Base-by-base conservation (phyloP, 2,329 filamentous ascomycete genomes). In the Phoma sp. region DNA sequence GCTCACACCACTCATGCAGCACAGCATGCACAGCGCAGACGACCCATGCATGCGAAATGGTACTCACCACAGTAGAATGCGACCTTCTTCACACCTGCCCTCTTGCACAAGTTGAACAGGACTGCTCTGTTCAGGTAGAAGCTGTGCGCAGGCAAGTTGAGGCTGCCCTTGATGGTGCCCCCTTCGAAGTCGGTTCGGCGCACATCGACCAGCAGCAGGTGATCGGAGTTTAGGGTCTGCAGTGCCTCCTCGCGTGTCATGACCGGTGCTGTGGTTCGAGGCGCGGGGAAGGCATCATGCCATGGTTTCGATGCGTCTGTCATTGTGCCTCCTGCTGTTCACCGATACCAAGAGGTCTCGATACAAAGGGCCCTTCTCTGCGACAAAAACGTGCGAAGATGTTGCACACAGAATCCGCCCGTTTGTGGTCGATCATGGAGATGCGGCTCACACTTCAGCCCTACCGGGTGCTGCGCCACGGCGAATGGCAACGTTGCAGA, bases 141-240 rank as follows among this genome's bases (percentile, higher is more conserved):
- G 36, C 73, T 74, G 44, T 80, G 77, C 0, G 78, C 78, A n/a
- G 78, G 78, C 36, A 80, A 67, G 54, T 80, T 80, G 29, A 80
- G 61, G 59, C 75, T 78, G n/a, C 77, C 77, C 23, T 71, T 67
- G 42, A 80, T 78, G 4, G 70, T 65, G 11, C 78, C 78, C 32
- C 78, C 78, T 48, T 78, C 75, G 57, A 78, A 80, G 62, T 80
- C 78, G n/a, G 72, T 80, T 35, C 78, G 70, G 22, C 78, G 75
- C 29, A 79, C 75, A 58, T 80, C 78, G 10, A 79, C 68, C 44
- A 79, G 64, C 36, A 80, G 74, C 47, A 79, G 62, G 35, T 67
- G 60, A 60, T 57, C 72, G 61, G 66, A 79, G 60, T 70, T 70
- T 29, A 73, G 59, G 22, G 56, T 46, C 47, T 70, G 68, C 44